A percentile compares a stretch with the other conserved stretches of the same genome.
Evolutionary conservation across 2,329 filamentous ascomycete genomes (phyloP).

Genomic region (Sarocladiaceae sp.): DNA sequence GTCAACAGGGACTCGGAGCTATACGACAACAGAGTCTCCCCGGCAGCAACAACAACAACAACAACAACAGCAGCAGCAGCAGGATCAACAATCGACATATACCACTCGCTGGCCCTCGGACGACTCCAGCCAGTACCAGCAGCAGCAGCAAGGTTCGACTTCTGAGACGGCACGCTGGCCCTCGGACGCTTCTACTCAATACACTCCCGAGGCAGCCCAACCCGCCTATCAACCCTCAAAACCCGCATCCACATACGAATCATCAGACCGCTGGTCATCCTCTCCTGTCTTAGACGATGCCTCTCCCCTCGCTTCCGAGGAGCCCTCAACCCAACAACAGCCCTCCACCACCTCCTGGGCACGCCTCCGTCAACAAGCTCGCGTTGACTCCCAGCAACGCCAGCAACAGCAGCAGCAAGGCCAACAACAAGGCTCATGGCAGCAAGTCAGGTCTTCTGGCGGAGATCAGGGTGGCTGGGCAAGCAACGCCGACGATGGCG

Average conservation of each 20-base stretch:
- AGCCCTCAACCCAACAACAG: constrained; percentile 9
- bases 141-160: constrained; percentile 7
- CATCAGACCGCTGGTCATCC: constrained; percentile 20
- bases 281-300: constrained; percentile 34
- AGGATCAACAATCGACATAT: not conserved
- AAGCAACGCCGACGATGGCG: constrained; percentile 20
- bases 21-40: too few species aligned
- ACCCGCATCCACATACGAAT: not conserved
- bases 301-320: constrained; percentile 34
- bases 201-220: not conserved
- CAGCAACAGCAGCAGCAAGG: constrained; percentile 18
- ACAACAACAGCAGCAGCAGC: not conserved
- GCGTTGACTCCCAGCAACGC: too few species aligned
- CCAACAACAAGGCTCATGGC: constrained; percentile 1
- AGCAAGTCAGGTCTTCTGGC: not conserved
- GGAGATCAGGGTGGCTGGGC: constrained; percentile 16
- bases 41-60: too few species aligned
- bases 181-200: not conserved
- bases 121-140: constrained; percentile 2
- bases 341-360: constrained; percentile 35
- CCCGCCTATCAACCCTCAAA: constrained; percentile 1
- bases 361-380: constrained; percentile 35
- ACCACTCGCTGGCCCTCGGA: not conserved
- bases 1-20: too few species aligned
- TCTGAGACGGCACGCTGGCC: constrained; percentile 3